Evolutionary conservation across 257 asterid genomes (phyloP).

Genomic region (Nicotiana obtusifolia): DNA sequence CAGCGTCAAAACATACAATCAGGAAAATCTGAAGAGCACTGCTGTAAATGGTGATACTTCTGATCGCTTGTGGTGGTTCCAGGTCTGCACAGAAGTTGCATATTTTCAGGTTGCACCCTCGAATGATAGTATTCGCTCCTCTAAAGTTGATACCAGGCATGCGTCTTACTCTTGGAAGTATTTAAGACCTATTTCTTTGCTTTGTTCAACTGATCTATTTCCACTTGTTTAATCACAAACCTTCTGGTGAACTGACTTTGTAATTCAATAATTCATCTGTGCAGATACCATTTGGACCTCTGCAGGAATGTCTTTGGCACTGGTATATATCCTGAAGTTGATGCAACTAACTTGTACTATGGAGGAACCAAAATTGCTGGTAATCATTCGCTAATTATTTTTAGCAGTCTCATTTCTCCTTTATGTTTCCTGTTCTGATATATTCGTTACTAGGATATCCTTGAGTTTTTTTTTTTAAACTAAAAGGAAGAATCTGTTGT

Average conservation of each 20-base stretch:
- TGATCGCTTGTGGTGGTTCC: constrained; percentile 98
- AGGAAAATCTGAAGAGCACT: constrained; percentile 56
- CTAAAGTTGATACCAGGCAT: constrained; percentile 68
- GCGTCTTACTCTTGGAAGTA: constrained; percentile 10
- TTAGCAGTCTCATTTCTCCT: background rate
- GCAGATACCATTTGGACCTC: constrained; percentile 93
- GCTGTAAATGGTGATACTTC: constrained; percentile 32
- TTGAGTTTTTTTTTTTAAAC: too few species aligned
- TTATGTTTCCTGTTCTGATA: background rate
- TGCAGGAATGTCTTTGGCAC: constrained; percentile 87
- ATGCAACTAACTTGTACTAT: constrained; percentile 74
- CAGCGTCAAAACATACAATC: constrained; percentile 60
- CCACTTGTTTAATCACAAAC: background rate
- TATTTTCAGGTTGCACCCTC: constrained; percentile 95
- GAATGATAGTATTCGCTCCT: constrained; percentile 86
- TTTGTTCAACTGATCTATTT: background rate
- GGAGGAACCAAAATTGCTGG: constrained; percentile 92
- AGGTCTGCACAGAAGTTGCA: constrained; percentile 97
- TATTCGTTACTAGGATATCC: background rate
- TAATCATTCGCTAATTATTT: constrained; percentile 23
- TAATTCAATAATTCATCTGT: constrained; percentile 12
- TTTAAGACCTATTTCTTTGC: background rate
- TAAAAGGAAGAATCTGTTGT: too few species aligned
- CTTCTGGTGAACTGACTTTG: constrained; percentile 2
- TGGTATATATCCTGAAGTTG: constrained; percentile 69